A percentile compares a stretch with the other conserved stretches of the same genome.
Conservation (phyloP, 257 asterid genomes). For the Solanum arcanum region DNA sequence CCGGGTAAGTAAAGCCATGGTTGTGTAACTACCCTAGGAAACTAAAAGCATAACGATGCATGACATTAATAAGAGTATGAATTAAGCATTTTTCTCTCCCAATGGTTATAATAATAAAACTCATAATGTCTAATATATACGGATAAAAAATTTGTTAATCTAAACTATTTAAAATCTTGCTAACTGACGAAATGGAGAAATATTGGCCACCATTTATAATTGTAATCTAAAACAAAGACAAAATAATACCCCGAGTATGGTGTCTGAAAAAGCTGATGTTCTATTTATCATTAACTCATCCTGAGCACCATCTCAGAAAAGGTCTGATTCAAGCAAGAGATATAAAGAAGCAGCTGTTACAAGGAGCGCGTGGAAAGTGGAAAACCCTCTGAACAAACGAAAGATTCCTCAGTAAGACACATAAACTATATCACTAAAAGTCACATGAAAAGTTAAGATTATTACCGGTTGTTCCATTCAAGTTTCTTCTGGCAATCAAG, state of each 20-base stretch:
- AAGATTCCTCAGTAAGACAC: neutral
- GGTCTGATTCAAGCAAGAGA: conserved; percentile 52
- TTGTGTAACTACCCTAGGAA: neutral
- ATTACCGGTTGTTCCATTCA: conserved; percentile 88
- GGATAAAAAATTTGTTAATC: neutral
- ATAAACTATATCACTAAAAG: neutral
- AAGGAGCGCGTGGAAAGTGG: conserved; percentile 75
- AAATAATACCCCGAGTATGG: conserved; percentile 54
- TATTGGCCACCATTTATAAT: neutral
- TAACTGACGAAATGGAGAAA: neutral
- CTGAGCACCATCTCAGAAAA: conserved; percentile 32
- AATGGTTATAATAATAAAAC: neutral
- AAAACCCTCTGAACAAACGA: conserved; percentile 60
- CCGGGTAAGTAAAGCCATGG: neutral
- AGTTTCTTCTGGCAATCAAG: conserved; percentile 52
- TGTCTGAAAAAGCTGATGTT: conserved; percentile 59
- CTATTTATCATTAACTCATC: conserved; percentile 34
- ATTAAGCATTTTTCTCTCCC: neutral
- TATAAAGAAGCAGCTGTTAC: conserved; percentile 58
- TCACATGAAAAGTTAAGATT: conserved; percentile 3
- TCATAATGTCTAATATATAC: neutral
- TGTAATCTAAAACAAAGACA: neutral
- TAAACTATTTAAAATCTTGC: neutral
- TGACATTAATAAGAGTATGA: neutral
- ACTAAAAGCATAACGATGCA: neutral